These are phyloP conservation scores for Suillus alpinus DNA, from an alignment of 768 basidiomycete genomes.

Conservation along the genomic window DNA sequence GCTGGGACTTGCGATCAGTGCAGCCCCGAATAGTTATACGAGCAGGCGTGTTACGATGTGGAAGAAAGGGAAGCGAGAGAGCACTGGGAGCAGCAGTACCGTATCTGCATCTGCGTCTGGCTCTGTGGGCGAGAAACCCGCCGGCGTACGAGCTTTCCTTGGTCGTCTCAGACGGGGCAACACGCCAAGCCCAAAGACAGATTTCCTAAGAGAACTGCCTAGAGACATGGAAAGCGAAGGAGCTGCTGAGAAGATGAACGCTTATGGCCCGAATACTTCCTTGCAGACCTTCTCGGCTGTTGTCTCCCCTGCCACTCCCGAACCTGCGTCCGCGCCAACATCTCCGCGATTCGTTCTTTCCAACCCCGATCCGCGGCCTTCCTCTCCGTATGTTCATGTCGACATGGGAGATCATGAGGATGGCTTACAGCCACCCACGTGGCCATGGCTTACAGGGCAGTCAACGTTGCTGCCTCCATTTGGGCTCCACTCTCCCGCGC, in stretches of 20 bases:
- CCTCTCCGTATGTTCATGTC: constrained; percentile 14
- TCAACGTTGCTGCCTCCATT: not conserved
- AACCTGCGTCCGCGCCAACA: constrained; percentile 14
- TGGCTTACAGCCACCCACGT: not conserved
- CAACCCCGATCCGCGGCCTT: constrained; percentile 27
- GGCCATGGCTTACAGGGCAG: not conserved
- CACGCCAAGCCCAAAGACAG: constrained; percentile 26
- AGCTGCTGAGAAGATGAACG: not conserved
- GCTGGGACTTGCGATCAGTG: not conserved
- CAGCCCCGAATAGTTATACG: not conserved
- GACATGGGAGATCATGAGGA: constrained; percentile 1
- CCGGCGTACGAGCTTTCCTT: constrained; percentile 26
- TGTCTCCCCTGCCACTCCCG: constrained; percentile 9
- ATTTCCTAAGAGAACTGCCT: constrained; percentile 19
- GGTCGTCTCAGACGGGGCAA: constrained; percentile 25
- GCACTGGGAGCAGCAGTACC: constrained; percentile 11
- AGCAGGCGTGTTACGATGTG: constrained; percentile 13
- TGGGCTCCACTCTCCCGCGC: constrained; percentile 19
- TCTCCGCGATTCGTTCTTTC: constrained; percentile 28
- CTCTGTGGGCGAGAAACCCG: constrained; percentile 23
- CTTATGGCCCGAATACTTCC: not conserved
- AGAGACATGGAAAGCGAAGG: constrained; percentile 17
- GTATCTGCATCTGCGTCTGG: constrained; percentile 14
- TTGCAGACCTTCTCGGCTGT: not conserved
- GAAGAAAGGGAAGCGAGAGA: constrained; percentile 14